Percentiles rank a stretch among this genome's conserved stretches.
phyloP scores from a whole-genome alignment of 1,139 yeast genomes.

The Lodderomyces pseudojiufengensis region DNA sequence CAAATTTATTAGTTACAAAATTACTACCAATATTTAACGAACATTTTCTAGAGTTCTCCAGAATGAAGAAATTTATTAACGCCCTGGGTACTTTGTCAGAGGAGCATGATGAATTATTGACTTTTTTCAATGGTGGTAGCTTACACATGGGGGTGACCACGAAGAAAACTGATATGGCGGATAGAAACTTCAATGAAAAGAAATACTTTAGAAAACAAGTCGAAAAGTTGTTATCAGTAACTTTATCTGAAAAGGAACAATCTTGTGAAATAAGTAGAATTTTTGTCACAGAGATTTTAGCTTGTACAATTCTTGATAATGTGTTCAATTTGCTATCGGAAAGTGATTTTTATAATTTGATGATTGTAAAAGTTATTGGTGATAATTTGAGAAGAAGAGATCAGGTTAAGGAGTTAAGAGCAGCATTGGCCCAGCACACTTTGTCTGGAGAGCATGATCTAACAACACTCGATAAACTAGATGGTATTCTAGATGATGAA shows the following conservation, averaged over 20 bases:
- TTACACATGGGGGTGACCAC: slow-evolving; percentile 62
- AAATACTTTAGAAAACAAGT: slow-evolving; percentile 47
- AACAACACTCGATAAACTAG: not conserved
- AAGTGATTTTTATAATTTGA: slow-evolving; percentile 73
- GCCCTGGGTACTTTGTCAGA: slow-evolving; percentile 37
- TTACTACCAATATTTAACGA: slow-evolving; percentile 64
- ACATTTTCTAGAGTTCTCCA: slow-evolving; percentile 54
- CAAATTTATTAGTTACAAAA: slow-evolving; percentile 54
- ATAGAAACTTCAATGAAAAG: slow-evolving; percentile 43
- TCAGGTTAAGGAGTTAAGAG: slow-evolving; percentile 70
- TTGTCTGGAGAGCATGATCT: not conserved
- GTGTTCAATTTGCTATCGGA: slow-evolving; percentile 58
- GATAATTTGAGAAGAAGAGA: slow-evolving; percentile 68
- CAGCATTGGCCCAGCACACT: slow-evolving; percentile 67
- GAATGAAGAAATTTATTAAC: slow-evolving; percentile 4
- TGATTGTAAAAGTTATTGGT: slow-evolving; percentile 59
- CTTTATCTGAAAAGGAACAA: slow-evolving; percentile 50
- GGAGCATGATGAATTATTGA: slow-evolving; percentile 53
- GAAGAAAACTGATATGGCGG: slow-evolving; percentile 27
- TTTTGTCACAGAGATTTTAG: slow-evolving; percentile 60
- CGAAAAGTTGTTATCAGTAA: slow-evolving; percentile 42
- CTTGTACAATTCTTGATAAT: slow-evolving; percentile 47
- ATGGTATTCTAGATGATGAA: not conserved
- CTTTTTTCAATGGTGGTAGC: slow-evolving; percentile 52
- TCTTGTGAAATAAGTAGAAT: slow-evolving; percentile 46